These are phyloP conservation scores for Acacia crassicarpa DNA, from an alignment of 306 rosid species.

Conservation along the genomic window DNA sequence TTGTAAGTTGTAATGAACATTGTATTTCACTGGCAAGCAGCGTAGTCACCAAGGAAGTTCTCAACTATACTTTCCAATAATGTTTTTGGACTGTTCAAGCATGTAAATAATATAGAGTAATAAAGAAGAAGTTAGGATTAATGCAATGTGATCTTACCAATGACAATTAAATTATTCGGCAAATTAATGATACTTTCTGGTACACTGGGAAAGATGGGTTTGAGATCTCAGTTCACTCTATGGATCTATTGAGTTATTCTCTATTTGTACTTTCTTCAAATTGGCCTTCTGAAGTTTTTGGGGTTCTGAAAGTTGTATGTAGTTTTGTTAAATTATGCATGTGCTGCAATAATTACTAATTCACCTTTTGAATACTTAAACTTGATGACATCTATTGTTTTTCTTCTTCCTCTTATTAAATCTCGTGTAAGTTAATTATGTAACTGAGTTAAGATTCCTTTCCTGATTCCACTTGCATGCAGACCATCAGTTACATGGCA, in stretches of 20 bases:
- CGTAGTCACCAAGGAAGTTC: no score
- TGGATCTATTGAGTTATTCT: slow-evolving; percentile 35
- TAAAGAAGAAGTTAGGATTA: no score
- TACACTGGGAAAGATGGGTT: no score
- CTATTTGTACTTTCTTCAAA: slow-evolving; percentile 15
- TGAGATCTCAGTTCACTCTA: not conserved
- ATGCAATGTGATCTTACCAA: no score
- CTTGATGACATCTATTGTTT: slow-evolving; percentile 16
- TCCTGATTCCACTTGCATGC: slow-evolving; percentile 40
- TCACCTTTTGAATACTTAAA: slow-evolving; percentile 2
- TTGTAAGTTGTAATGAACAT: no score
- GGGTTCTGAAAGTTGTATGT: slow-evolving; percentile 7
- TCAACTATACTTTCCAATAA: no score
- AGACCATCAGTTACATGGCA: slow-evolving; percentile 97
- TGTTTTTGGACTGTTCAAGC: no score
- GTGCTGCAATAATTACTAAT: slow-evolving; percentile 7
- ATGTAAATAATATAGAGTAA: no score
- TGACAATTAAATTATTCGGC: no score
- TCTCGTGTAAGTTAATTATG: slow-evolving; percentile 21
- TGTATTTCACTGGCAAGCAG: no score
- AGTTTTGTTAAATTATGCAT: not conserved
- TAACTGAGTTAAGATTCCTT: slow-evolving; percentile 19
- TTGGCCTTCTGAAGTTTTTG: not conserved
- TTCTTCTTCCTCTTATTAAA: slow-evolving; percentile 5
- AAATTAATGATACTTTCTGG: no score